Base-by-base conservation (phyloP, 169 alveolate genomes). In the Cryptosporidium sp. region DNA sequence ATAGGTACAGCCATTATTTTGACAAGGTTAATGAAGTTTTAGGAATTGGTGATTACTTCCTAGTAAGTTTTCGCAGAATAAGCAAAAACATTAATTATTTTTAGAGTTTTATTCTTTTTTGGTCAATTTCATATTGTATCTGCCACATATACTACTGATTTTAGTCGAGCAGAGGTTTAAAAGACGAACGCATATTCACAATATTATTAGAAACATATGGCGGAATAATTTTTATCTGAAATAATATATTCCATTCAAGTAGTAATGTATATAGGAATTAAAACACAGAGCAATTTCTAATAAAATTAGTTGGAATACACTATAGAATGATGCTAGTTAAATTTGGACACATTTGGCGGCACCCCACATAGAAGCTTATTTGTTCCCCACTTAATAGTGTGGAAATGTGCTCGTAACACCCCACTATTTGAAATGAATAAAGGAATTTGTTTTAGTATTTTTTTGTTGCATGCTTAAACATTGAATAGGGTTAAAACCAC, bases 71-170 rank as follows among this genome's bases (percentile, higher is more conserved):
- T n/a, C 14, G 1, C 2, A 2, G 37, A 9, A 55, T 8, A 26
- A 55, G 8, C 9, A 55, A 1, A 8, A 4, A 80, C 12, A 62
- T 35, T 8, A 41, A n/a, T 41, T 0, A 26, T 59, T 62, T 21
- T 6, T 41, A 80, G 89, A 80, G 69, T n/a, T 80, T 80, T 65
- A 21, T 80, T 31, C 23, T 80, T 23, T 80, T 62, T 33, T 80
- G 89, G 89, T 58, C 74, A 1, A 14, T 80, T 12, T 80, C 89
- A 23, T 80, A 80, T 65, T 62, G 89, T 18, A 62, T 58, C 43
- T 45, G 68, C 41, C 65, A 80, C 65, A 5, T 67, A 18, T 70
- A 70, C 55, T 48, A 48, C 1, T 48, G 23, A 48, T 2, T 48
- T 41, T 48, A 14, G 55, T 48, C 7, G 9, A 48, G 5, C 5